Percentiles rank a stretch among this genome's conserved stretches.
phyloP scores from a whole-genome alignment of 768 basidiomycete species.

The Tylopilus balloui region DNA sequence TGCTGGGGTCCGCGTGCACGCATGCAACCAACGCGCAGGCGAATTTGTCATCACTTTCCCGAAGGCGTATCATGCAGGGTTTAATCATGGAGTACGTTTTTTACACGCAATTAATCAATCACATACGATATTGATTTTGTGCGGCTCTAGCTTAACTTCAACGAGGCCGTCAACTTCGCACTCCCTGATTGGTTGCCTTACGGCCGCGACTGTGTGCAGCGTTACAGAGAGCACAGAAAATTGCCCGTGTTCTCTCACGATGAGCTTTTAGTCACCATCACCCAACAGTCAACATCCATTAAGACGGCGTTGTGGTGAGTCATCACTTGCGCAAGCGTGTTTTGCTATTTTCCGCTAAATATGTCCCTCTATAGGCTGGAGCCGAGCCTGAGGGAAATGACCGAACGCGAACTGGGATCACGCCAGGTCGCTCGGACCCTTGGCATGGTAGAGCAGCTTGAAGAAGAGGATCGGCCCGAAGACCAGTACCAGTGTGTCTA shows the following conservation, averaged over 20 bases:
- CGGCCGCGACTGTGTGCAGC: slow-evolving; percentile 82
- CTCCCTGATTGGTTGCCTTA: slow-evolving; percentile 90
- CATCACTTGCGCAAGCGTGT: slow-evolving; percentile 9
- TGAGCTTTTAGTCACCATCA: slow-evolving; percentile 95
- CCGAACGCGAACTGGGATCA: slow-evolving; percentile 68
- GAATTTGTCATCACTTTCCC: slow-evolving; percentile 98
- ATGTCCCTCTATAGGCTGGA: slow-evolving; percentile 57
- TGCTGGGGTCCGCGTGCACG: slow-evolving; percentile 87
- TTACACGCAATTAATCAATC: slow-evolving; percentile 25
- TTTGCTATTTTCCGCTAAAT: slow-evolving; percentile 19
- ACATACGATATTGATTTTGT: slow-evolving; percentile 22
- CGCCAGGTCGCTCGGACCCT: slow-evolving; percentile 58
- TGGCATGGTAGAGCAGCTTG: slow-evolving; percentile 63
- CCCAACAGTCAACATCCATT: slow-evolving; percentile 88
- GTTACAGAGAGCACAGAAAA: slow-evolving; percentile 88
- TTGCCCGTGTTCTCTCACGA: slow-evolving; percentile 98
- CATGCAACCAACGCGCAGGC: slow-evolving; percentile 93
- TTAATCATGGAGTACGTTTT: slow-evolving; percentile 91
- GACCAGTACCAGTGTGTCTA: slow-evolving; percentile 93
- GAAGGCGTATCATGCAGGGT: slow-evolving; percentile 96
- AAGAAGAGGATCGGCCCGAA: slow-evolving; percentile 79
- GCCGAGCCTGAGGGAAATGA: slow-evolving; percentile 84
- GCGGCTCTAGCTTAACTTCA: slow-evolving; percentile 81
- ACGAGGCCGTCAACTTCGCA: slow-evolving; percentile 98
- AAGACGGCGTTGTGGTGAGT: slow-evolving; percentile 89